Evolutionary conservation across 1,139 yeast species (phyloP).

Genomic region (Taphrina sp.): DNA sequence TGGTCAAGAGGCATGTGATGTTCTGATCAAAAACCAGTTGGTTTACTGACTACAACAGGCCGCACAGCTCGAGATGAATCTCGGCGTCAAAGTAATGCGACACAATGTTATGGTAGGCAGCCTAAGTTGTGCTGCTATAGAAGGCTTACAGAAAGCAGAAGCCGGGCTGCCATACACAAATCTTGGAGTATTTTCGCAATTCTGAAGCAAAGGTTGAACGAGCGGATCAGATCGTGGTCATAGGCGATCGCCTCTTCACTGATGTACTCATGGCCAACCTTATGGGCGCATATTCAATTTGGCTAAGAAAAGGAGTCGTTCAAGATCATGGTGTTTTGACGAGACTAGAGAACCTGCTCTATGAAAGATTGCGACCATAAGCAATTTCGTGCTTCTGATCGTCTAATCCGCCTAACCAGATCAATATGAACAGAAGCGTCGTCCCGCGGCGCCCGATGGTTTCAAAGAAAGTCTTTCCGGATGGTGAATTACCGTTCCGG

Average conservation of each 20-base stretch:
- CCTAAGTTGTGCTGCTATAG: neutral
- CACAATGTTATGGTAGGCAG: constrained; percentile 54
- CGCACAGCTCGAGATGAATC: constrained; percentile 55
- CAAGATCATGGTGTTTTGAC: constrained; percentile 11
- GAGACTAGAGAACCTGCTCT: constrained; percentile 13
- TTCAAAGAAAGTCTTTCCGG: no score
- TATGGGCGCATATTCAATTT: constrained; percentile 84
- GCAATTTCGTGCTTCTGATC: no score
- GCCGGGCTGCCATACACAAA: constrained; percentile 81
- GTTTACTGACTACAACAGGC: no score
- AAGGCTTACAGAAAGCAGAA: constrained; percentile 51
- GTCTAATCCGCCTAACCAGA: no score
- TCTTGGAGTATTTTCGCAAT: constrained; percentile 50
- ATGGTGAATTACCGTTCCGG: no score
- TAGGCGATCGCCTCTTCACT: constrained; percentile 88
- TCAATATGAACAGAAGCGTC: no score
- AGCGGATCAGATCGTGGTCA: constrained; percentile 70
- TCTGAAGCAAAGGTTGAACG: constrained; percentile 42
- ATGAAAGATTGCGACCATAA: no score
- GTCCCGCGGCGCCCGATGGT: no score
- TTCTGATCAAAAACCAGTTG: no score
- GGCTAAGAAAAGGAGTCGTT: constrained; percentile 66
- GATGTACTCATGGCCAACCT: constrained; percentile 91
- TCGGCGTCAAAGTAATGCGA: constrained; percentile 74
- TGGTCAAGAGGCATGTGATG: constrained; percentile 56